These are phyloP conservation scores for Monosporascus sp. DNA, from an alignment of 2,329 filamentous ascomycete genomes.

Conservation along the genomic window DNA sequence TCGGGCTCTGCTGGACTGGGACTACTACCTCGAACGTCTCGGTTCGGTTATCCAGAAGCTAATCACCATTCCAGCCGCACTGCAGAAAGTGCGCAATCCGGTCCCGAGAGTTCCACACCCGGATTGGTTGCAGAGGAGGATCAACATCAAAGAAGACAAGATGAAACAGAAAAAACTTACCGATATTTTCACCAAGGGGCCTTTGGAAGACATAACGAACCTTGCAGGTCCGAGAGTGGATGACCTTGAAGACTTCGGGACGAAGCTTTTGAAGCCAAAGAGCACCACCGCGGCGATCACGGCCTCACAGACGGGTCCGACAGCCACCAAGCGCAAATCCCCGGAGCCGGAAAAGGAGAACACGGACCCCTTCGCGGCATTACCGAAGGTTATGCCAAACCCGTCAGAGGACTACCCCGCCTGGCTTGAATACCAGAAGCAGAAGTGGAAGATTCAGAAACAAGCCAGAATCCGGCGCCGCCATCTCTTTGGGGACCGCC, in stretches of 20 bases:
- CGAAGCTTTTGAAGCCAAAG: constrained; percentile 61
- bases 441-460: constrained; percentile 98
- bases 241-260: constrained; percentile 80
- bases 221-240: constrained; percentile 46
- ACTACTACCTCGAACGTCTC: constrained; percentile 92
- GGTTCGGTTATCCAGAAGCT: constrained; percentile 98
- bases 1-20: constrained; percentile 86
- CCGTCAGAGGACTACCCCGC: constrained; percentile 81
- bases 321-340: constrained; percentile 65
- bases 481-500: constrained; percentile 87
- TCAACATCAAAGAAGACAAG: constrained; percentile 92
- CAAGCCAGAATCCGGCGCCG: constrained; percentile 78
- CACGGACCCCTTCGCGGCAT: constrained; percentile 70
- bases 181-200: constrained; percentile 73
- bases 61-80: constrained; percentile 93
- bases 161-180: constrained; percentile 99
- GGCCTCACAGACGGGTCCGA: constrained; percentile 48
- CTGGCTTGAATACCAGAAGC: constrained; percentile 91
- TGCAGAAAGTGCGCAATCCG: constrained; percentile 92
- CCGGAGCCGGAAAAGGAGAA: constrained; percentile 59
- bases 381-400: constrained; percentile 79
- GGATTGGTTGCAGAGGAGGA: constrained; percentile 91
- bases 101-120: constrained; percentile 91
- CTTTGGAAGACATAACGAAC: constrained; percentile 69
- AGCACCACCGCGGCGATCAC: constrained; percentile 48